phyloP scores from a whole-genome alignment of 2,329 filamentous ascomycete species.

The Aspergillus quadricinctus region DNA sequence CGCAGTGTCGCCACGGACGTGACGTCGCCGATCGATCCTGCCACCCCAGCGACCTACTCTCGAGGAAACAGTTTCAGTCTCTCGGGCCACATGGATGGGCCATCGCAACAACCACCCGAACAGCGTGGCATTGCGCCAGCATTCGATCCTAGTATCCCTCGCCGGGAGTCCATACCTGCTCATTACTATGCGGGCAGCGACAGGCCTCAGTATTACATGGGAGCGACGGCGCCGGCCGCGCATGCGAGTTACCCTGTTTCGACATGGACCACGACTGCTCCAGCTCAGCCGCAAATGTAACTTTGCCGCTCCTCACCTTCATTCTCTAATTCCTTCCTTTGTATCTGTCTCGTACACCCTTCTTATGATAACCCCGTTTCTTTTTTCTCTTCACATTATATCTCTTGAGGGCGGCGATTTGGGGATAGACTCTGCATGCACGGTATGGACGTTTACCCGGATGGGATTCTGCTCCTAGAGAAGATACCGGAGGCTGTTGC shows the following conservation, averaged over 20 bases:
- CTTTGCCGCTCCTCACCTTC: constrained; percentile 2
- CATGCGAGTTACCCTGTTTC: constrained; percentile 34
- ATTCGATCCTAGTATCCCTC: constrained; percentile 30
- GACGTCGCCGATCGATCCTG: constrained; percentile 36
- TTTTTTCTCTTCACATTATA: constrained; percentile 3
- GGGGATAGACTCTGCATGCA: constrained; percentile 21
- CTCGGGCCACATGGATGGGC: constrained; percentile 28
- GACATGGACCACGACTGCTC: constrained; percentile 36
- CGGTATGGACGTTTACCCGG: constrained; percentile 17
- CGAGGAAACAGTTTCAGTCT: constrained; percentile 35
- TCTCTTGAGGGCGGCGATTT: constrained; percentile 18
- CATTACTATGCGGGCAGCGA: constrained; percentile 33
- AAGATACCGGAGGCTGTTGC: constrained; percentile 18
- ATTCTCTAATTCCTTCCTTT: constrained; percentile 4
- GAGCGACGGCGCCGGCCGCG: constrained; percentile 20
- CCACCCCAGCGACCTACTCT: constrained; percentile 34
- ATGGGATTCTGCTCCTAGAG: constrained; percentile 18
- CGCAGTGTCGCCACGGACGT: constrained; percentile 36
- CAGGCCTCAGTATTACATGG: constrained; percentile 32
- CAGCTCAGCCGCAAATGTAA: constrained; percentile 38
- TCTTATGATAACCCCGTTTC: constrained; percentile 5
- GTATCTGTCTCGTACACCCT: constrained; percentile 10
- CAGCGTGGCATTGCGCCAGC: constrained; percentile 26
- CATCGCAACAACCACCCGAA: constrained; percentile 26
- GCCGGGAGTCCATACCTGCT: constrained; percentile 33